Evolutionary conservation across 306 rosid genomes (phyloP).

Genomic region (Vicia faba): DNA sequence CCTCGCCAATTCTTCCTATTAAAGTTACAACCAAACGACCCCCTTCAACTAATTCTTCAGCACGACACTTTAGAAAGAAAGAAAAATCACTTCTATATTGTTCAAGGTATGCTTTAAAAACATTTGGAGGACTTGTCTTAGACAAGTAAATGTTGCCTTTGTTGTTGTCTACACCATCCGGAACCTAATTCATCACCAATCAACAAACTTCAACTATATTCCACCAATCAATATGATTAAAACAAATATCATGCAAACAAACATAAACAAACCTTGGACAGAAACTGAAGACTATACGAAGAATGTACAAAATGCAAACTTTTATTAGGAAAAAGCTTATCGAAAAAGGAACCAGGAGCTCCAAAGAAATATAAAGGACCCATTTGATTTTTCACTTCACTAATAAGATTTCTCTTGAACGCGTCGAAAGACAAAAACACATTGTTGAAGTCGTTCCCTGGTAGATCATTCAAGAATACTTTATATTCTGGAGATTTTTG

Average conservation of each 20-base stretch:
- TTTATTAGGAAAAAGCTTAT: constrained; percentile 42
- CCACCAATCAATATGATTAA: too few species aligned
- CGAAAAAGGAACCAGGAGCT: constrained; percentile 62
- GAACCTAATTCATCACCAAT: too few species aligned
- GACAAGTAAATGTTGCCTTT: too few species aligned
- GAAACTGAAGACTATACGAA: constrained; percentile 20
- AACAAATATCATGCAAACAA: too few species aligned
- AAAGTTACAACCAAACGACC: constrained; percentile 53
- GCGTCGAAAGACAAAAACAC: too few species aligned
- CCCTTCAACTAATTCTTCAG: constrained; percentile 48
- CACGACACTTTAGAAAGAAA: constrained; percentile 50
- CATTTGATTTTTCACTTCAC: constrained; percentile 8
- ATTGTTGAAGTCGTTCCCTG: too few species aligned
- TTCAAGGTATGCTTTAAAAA: background rate
- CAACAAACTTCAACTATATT: too few species aligned
- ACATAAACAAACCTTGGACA: too few species aligned
- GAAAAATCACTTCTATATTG: constrained; percentile 55
- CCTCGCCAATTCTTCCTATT: constrained; percentile 49
- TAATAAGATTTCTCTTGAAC: background rate
- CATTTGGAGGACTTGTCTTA: too few species aligned
- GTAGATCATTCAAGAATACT: too few species aligned
- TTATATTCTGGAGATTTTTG: constrained; percentile 33
- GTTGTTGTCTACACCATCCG: too few species aligned
- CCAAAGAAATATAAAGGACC: constrained; percentile 58
- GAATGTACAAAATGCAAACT: constrained; percentile 55